Evolutionary conservation across 768 basidiomycete species (phyloP).

Genomic region (Lentinus brumalis): DNA sequence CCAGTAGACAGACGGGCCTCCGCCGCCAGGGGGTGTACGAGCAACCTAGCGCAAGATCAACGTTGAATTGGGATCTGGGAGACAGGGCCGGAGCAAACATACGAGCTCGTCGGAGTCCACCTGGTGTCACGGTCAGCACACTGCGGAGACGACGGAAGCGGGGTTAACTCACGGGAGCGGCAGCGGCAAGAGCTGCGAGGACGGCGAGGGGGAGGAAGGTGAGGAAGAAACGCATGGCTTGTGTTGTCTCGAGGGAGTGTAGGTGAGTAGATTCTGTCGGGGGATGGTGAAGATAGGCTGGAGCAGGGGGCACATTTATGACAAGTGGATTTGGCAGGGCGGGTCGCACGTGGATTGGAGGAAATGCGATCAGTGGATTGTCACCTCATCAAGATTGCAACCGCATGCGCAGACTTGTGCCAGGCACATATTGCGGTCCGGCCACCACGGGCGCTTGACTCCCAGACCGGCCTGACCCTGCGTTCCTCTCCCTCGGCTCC

Average conservation of each 20-base stretch:
- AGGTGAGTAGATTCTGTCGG: constrained; percentile 2
- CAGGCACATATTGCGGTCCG: constrained; percentile 14
- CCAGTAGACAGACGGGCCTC: not conserved
- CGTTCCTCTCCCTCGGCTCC: constrained; percentile 1
- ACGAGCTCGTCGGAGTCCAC: constrained; percentile 9
- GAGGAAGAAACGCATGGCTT: constrained; percentile 24
- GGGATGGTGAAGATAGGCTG: constrained; percentile 2
- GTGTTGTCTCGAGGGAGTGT: not conserved
- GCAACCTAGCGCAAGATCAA: not conserved
- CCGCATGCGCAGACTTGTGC: constrained; percentile 14
- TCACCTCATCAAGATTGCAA: constrained; percentile 15
- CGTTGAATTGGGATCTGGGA: not conserved
- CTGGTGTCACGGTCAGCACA: not conserved
- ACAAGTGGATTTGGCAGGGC: constrained; percentile 14
- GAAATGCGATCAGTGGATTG: constrained; percentile 18
- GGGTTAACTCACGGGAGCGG: constrained; percentile 23
- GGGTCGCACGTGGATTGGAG: constrained; percentile 4
- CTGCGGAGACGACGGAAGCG: not conserved
- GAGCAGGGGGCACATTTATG: constrained; percentile 14
- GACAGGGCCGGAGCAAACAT: constrained; percentile 1
- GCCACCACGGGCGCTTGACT: not conserved
- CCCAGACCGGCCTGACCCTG: not conserved
- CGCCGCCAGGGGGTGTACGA: not conserved
- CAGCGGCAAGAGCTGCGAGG: constrained; percentile 26
- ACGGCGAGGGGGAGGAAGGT: constrained; percentile 24